Evolutionary conservation across 257 asterid species (phyloP).

Genomic region (Mitragyna speciosa): DNA sequence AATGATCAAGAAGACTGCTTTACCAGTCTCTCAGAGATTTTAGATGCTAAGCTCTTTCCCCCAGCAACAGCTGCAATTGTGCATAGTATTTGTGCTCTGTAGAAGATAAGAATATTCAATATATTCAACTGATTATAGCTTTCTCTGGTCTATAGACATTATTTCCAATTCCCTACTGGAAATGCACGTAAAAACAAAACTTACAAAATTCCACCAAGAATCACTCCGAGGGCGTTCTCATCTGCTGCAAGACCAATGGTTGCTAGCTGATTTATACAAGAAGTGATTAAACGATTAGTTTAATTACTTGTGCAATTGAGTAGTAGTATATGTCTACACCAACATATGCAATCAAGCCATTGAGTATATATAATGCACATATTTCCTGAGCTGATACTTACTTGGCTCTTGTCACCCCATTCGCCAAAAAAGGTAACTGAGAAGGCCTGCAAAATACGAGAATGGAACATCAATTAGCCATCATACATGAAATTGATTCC

Average conservation of each 20-base stretch:
- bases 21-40: neutral
- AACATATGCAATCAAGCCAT: no score
- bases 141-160: neutral
- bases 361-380: neutral
- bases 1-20: neutral
- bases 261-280: neutral
- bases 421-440: slow-evolving; percentile 9
- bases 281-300: neutral
- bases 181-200: neutral
- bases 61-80: neutral
- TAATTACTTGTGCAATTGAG: no score
- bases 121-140: no score
- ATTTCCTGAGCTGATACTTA: neutral
- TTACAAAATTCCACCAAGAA: neutral
- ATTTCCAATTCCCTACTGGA: no score
- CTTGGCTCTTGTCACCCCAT: slow-evolving; percentile 11
- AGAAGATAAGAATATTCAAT: no score
- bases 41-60: slow-evolving; percentile 1
- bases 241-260: neutral
- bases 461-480: neutral
- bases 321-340: no score
- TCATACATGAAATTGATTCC: neutral
- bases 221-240: neutral
- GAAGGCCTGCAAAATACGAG: neutral
- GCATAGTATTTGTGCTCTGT: neutral